A percentile compares a stretch with the other conserved stretches of the same genome.
phyloP scores from a whole-genome alignment of 2,329 filamentous ascomycete genomes.

The Talaromyces pinophilus region DNA sequence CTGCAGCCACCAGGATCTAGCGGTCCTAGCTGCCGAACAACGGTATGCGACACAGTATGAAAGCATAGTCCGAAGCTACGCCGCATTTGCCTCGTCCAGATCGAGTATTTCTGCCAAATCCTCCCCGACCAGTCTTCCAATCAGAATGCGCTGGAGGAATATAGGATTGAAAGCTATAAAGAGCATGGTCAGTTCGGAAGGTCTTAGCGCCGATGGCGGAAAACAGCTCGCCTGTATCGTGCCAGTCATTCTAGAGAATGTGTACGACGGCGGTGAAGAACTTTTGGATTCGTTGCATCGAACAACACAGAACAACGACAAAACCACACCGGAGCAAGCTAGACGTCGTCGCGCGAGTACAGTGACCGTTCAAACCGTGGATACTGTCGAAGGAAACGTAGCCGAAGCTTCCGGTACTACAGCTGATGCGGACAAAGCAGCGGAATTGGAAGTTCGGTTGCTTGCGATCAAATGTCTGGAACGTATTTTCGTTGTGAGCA shows the following conservation, averaged over 20 bases:
- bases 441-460: slow-evolving; percentile 83
- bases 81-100: slow-evolving; percentile 71
- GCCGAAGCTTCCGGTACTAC: slow-evolving; percentile 71
- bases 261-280: slow-evolving; percentile 66
- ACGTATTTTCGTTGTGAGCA: slow-evolving; percentile 74
- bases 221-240: slow-evolving; percentile 77
- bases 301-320: slow-evolving; percentile 68
- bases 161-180: slow-evolving; percentile 76
- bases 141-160: slow-evolving; percentile 75
- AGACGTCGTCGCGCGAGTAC: slow-evolving; percentile 72
- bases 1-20: slow-evolving; percentile 83
- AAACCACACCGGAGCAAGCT: slow-evolving; percentile 50
- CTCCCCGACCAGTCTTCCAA: slow-evolving; percentile 63
- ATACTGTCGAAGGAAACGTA: slow-evolving; percentile 68
- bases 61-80: slow-evolving; percentile 76
- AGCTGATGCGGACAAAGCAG: slow-evolving; percentile 82
- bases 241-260: slow-evolving; percentile 81
- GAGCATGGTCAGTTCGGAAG: slow-evolving; percentile 76
- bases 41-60: slow-evolving; percentile 81
- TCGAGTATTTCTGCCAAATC: slow-evolving; percentile 46
- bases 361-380: slow-evolving; percentile 72
- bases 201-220: slow-evolving; percentile 71
- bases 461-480: slow-evolving; percentile 84
- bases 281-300: slow-evolving; percentile 68
- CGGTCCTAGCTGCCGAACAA: slow-evolving; percentile 81